These are phyloP conservation scores for Erigeron philadelphicus DNA, from an alignment of 140 eudicot species.

Conservation along the genomic window DNA sequence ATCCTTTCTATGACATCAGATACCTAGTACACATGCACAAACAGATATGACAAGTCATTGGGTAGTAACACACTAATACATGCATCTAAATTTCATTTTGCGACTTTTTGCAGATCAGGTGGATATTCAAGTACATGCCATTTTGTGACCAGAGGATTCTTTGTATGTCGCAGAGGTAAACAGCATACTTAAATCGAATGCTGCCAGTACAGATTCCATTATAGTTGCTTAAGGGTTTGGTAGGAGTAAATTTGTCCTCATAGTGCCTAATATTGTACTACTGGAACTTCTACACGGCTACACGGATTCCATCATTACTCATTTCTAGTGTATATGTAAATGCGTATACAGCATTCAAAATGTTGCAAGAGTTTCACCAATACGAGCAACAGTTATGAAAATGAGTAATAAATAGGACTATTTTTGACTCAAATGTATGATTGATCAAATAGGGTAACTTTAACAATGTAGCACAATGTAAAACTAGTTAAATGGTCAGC, in stretches of 20 bases:
- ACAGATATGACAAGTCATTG: not conserved
- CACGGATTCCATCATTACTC: not conserved
- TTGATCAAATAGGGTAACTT: not conserved
- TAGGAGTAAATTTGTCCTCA: not conserved
- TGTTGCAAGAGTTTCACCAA: not conserved
- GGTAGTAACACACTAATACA: not conserved
- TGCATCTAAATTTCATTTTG: not conserved
- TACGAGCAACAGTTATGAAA: not conserved
- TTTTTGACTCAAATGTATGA: not conserved
- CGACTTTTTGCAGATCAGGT: constrained; percentile 12
- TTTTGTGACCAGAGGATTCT: constrained; percentile 21
- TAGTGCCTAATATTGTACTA: constrained; percentile 5
- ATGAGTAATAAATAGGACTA: too few relatives aligned
- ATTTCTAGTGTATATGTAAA: constrained; percentile 2
- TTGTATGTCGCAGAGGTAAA: not conserved
- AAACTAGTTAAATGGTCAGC: not conserved
- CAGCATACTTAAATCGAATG: not conserved
- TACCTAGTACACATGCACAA: not conserved
- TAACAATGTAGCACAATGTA: not conserved
- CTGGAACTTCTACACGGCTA: not conserved
- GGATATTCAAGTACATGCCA: constrained; percentile 20
- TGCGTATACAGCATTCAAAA: not conserved
- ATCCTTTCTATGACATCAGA: constrained; percentile 2
- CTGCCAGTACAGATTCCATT: not conserved
- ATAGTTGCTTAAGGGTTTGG: not conserved